phyloP scores from a whole-genome alignment of 768 basidiomycete genomes.

The Suillus sp. region DNA sequence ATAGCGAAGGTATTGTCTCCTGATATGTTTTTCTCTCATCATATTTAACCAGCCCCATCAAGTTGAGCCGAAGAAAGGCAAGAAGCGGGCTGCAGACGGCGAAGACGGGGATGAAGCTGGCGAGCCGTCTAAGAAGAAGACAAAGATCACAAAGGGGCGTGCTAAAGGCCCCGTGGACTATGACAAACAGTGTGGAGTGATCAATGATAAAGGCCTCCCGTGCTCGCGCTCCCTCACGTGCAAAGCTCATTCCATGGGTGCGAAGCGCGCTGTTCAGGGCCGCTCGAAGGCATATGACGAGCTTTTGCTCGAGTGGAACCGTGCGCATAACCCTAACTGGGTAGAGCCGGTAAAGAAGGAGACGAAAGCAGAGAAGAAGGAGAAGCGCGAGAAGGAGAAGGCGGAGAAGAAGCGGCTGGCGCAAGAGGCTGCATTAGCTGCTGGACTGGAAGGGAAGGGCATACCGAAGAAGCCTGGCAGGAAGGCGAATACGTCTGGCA shows the following conservation, averaged over 20 bases:
- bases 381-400: constrained; percentile 79
- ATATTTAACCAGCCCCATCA: constrained; percentile 11
- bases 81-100: constrained; percentile 83
- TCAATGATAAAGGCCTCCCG: constrained; percentile 90
- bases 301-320: constrained; percentile 89
- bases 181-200: constrained; percentile 94
- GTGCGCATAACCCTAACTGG: constrained; percentile 83
- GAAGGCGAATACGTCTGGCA: constrained; percentile 42
- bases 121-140: constrained; percentile 77
- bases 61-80: constrained; percentile 54
- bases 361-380: constrained; percentile 86
- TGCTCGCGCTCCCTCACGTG: constrained; percentile 96
- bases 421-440: constrained; percentile 67
- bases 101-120: constrained; percentile 64
- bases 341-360: constrained; percentile 86
- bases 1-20: constrained; percentile 45
- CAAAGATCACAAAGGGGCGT: constrained; percentile 78
- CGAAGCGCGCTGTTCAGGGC: constrained; percentile 89
- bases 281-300: constrained; percentile 85
- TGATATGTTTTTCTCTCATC: constrained; percentile 7
- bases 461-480: constrained; percentile 58
- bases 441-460: constrained; percentile 64
- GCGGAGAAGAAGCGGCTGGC: constrained; percentile 78
- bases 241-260: constrained; percentile 97
- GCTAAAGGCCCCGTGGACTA: constrained; percentile 86